Evolutionary conservation across 192 early-diverging fungal genomes (phyloP).

Genomic region (Umbelopsis sp.): DNA sequence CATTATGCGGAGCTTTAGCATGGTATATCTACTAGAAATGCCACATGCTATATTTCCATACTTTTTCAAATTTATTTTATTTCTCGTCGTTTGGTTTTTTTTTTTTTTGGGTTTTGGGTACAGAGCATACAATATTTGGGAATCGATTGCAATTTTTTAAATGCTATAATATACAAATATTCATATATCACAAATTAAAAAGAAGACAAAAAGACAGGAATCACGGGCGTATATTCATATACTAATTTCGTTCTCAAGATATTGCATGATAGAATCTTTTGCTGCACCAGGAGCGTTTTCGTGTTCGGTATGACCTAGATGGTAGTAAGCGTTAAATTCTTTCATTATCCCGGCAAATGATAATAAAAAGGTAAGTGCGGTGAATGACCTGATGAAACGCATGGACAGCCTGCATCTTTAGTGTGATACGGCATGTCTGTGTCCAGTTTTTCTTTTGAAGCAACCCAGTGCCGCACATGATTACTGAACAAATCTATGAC

Average conservation of each 20-base stretch:
- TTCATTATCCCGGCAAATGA: not conserved
- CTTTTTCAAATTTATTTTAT: slow-evolving; percentile 14
- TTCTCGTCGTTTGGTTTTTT: slow-evolving; percentile 4
- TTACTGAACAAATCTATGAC: slow-evolving; percentile 12
- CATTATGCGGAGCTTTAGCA: slow-evolving; percentile 39
- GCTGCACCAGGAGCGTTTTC: slow-evolving; percentile 31
- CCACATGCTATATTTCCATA: not conserved
- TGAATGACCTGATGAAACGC: slow-evolving; percentile 33
- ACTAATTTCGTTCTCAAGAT: slow-evolving; percentile 2
- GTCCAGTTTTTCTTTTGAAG: slow-evolving; percentile 18
- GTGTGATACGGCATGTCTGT: not conserved
- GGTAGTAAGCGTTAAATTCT: not conserved
- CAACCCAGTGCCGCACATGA: slow-evolving; percentile 26
- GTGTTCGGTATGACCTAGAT: slow-evolving; percentile 29
- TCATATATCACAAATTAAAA: not conserved
- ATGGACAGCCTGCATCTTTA: slow-evolving; percentile 27
- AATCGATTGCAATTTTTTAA: too few species aligned
- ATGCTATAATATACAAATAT: too few species aligned
- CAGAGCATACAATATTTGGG: too few species aligned
- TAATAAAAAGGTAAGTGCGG: slow-evolving; percentile 6
- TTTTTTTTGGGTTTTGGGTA: too few species aligned
- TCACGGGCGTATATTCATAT: too few species aligned
- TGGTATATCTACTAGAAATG: slow-evolving; percentile 24
- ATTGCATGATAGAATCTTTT: slow-evolving; percentile 17
- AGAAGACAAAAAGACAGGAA: not conserved